These are phyloP conservation scores for Boletus huronensis DNA, from an alignment of 768 basidiomycete species.

Conservation along the genomic window DNA sequence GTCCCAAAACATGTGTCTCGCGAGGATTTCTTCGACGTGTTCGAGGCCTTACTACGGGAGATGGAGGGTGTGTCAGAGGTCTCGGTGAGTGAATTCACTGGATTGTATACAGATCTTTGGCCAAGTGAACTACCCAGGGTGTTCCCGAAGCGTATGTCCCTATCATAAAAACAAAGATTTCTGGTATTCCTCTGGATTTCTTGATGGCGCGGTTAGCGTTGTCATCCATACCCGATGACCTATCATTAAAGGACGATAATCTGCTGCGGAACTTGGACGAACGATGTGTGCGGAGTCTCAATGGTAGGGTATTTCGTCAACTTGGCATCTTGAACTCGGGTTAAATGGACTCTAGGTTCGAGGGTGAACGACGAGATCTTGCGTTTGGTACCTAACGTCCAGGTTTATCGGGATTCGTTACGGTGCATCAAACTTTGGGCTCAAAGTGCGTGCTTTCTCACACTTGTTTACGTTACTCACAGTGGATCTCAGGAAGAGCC, in stretches of 20 bases:
- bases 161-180: constrained; percentile 87
- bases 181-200: constrained; percentile 91
- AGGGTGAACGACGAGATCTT: constrained; percentile 95
- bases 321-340: constrained; percentile 1
- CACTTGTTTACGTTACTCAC: constrained; percentile 3
- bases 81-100: constrained; percentile 56
- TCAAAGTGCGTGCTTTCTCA: constrained; percentile 59
- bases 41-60: constrained; percentile 84
- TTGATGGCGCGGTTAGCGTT: constrained; percentile 86
- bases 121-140: constrained; percentile 49
- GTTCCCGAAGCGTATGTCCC: constrained; percentile 98
- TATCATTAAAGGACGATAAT: constrained; percentile 88
- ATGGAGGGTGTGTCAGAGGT: constrained; percentile 84
- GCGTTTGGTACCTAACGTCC: constrained; percentile 89
- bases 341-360: constrained; percentile 56
- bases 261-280: constrained; percentile 91
- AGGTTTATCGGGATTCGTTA: constrained; percentile 90
- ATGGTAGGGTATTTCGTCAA: constrained; percentile 47
- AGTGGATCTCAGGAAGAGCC: constrained; percentile 63
- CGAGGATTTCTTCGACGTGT: constrained; percentile 92
- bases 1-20: constrained; percentile 95
- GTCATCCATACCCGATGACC: constrained; percentile 86
- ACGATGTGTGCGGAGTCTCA: constrained; percentile 90
- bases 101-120: background rate
- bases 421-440: constrained; percentile 99